Conservation (phyloP, 768 basidiomycete genomes). For the Dioszegia crocea region DNA sequence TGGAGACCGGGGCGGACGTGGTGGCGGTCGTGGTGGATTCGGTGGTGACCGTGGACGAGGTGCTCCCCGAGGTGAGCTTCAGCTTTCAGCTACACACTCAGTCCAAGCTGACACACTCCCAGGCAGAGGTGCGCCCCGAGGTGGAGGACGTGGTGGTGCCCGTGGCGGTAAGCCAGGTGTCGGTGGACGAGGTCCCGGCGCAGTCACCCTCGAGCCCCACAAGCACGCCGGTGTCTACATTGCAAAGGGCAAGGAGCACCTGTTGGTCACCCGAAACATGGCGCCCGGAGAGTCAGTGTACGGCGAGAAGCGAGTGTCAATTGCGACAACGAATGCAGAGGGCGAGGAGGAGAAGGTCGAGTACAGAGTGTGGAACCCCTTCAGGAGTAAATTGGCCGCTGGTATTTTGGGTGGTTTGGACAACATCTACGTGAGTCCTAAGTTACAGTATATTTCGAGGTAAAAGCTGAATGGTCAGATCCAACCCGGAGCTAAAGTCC, state of each 20-base stretch:
- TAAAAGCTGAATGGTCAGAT: slow-evolving; percentile 52
- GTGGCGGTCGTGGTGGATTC: slow-evolving; percentile 24
- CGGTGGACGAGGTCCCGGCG: slow-evolving; percentile 63
- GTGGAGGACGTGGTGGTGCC: slow-evolving; percentile 55
- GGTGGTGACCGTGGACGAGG: slow-evolving; percentile 24
- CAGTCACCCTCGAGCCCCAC: slow-evolving; percentile 91
- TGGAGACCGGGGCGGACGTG: slow-evolving; percentile 17
- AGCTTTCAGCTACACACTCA: too few species aligned
- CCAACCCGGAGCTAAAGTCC: slow-evolving; percentile 86
- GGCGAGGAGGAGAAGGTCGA: slow-evolving; percentile 71
- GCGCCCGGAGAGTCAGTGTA: slow-evolving; percentile 97
- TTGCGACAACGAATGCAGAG: slow-evolving; percentile 57
- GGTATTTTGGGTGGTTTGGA: slow-evolving; percentile 95
- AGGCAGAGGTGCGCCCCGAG: slow-evolving; percentile 53
- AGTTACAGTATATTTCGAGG: background rate
- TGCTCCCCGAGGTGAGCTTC: slow-evolving; percentile 22
- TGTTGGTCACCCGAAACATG: slow-evolving; percentile 96
- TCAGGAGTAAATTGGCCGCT: slow-evolving; percentile 92
- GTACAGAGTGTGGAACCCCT: slow-evolving; percentile 99
- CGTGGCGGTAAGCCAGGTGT: slow-evolving; percentile 61
- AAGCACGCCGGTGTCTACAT: slow-evolving; percentile 92
- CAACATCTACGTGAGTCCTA: slow-evolving; percentile 65
- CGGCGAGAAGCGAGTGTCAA: slow-evolving; percentile 92
- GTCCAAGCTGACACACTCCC: background rate
- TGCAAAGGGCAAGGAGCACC: slow-evolving; percentile 88